Evolutionary conservation across 768 basidiomycete genomes (phyloP).

Genomic region (Amanita rimosa): DNA sequence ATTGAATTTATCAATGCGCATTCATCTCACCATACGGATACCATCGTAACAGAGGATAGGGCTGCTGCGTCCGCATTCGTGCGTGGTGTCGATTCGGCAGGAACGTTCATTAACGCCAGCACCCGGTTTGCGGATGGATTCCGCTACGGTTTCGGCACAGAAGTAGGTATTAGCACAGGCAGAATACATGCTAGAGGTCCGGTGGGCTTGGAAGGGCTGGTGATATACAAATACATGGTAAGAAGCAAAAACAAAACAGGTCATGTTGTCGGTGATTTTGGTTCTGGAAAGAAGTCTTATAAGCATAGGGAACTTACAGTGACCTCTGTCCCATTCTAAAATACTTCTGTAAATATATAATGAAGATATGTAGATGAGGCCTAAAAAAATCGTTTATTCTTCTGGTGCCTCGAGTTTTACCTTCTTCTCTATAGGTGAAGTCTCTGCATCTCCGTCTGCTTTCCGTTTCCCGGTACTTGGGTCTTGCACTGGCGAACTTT

Average conservation of each 20-base stretch:
- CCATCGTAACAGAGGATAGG: slow-evolving; percentile 78
- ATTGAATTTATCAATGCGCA: slow-evolving; percentile 87
- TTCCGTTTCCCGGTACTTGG: slow-evolving; percentile 48
- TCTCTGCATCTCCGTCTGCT: slow-evolving; percentile 46
- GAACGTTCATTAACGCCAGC: slow-evolving; percentile 90
- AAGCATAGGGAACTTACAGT: slow-evolving; percentile 47
- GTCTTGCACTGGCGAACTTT: slow-evolving; percentile 30
- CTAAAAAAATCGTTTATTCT: slow-evolving; percentile 6
- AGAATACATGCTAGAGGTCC: slow-evolving; percentile 95
- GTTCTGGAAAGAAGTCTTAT: slow-evolving; percentile 61
- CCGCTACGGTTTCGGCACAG: slow-evolving; percentile 93
- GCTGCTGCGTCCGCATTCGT: slow-evolving; percentile 61
- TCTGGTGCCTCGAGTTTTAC: slow-evolving; percentile 38
- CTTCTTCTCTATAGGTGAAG: slow-evolving; percentile 49
- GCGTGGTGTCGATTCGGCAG: slow-evolving; percentile 83
- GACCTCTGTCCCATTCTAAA: slow-evolving; percentile 34
- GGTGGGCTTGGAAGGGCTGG: slow-evolving; percentile 86
- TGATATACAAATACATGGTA: slow-evolving; percentile 95
- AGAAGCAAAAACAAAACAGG: slow-evolving; percentile 63
- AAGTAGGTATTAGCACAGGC: slow-evolving; percentile 96
- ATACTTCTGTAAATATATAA: neutral
- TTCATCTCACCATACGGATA: slow-evolving; percentile 92
- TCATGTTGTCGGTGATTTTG: slow-evolving; percentile 84
- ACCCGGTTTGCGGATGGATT: slow-evolving; percentile 97
- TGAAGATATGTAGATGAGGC: neutral